Evolutionary conservation across 768 basidiomycete genomes (phyloP), one percentile per base, ranked within the genome.

Genomic region (Phlebiopsis flavidoalba): DNA sequence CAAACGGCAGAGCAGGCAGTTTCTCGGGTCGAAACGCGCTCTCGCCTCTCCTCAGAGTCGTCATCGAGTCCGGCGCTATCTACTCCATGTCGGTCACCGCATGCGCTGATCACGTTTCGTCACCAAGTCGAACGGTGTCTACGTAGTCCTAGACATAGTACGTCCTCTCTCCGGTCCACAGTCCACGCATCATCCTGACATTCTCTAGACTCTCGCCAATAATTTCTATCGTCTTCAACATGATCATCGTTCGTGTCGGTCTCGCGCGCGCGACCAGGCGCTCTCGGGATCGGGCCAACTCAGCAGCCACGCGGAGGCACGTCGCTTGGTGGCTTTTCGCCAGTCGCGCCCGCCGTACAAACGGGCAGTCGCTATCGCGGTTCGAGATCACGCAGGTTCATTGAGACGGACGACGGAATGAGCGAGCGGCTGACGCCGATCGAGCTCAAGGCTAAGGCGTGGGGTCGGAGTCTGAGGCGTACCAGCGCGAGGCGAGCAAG

Each of bases 171-270:
- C 6, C 55, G 33, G 21, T 43, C 14, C 33, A 33, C 33, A 3
- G 19, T 8, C 31, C 17, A 31, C 0, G 12, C 14, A 14, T 3
- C 33, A 31, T 12, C 46, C 33, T 7, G 1, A 46, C 49, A 37
- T 43, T 4, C 8, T 54, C 6, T 57, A 76, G 76, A n/a, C 65
- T 73, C 49, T 71, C 70, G 8, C 77, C 74, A 17, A 73, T 77
- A 58, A 77, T 77, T 56, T 74, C 72, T 5, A 78, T 79, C 67
- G 72, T 74, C 4, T 78, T 77, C 66, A 76, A 75, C 64, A 74
- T 78, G 75, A 73, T 78, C 49, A 76, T 77, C 37, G 70, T 78
- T 22, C 77, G 76, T 35, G 67, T 76, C 43, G 75, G 71, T n/a
- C 53, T 60, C 31, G 50, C 58, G 24, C 58, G 24, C 50, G 31